phyloP scores from a whole-genome alignment of 495 filamentous ascomycete genomes.

The Letharia columbiana region DNA sequence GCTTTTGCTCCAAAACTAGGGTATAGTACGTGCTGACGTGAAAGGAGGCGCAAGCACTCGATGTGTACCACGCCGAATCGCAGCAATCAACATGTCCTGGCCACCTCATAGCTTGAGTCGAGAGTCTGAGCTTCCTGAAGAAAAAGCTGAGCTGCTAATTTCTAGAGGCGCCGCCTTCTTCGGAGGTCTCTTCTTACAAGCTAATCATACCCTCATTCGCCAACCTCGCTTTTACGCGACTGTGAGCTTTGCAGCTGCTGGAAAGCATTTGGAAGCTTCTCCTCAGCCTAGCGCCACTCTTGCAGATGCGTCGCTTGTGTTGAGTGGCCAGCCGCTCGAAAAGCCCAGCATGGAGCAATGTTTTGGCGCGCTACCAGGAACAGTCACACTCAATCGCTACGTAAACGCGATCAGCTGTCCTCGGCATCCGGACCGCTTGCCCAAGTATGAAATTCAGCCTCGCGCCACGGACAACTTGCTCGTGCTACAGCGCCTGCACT shows the following conservation, averaged over 20 bases:
- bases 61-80: neutral
- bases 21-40: neutral
- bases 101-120: conserved; percentile 1
- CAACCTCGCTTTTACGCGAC: conserved; percentile 9
- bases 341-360: conserved; percentile 56
- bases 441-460: conserved; percentile 24
- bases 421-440: neutral
- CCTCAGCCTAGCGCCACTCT: conserved; percentile 15
- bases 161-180: conserved; percentile 3
- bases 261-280: neutral
- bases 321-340: conserved; percentile 45
- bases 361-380: conserved; percentile 49
- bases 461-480: conserved; percentile 20
- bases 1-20: neutral
- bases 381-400: conserved; percentile 53
- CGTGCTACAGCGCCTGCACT: conserved; percentile 12
- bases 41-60: neutral
- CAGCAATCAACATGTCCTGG: neutral
- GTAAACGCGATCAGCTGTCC: conserved; percentile 40
- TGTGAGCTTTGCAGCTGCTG: neutral
- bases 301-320: conserved; percentile 28
- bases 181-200: neutral
- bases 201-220: neutral
- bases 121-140: neutral
- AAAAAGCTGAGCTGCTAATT: neutral